Conservation (phyloP, 208 protist genomes). For the Tritrichomonas foetus region DNA sequence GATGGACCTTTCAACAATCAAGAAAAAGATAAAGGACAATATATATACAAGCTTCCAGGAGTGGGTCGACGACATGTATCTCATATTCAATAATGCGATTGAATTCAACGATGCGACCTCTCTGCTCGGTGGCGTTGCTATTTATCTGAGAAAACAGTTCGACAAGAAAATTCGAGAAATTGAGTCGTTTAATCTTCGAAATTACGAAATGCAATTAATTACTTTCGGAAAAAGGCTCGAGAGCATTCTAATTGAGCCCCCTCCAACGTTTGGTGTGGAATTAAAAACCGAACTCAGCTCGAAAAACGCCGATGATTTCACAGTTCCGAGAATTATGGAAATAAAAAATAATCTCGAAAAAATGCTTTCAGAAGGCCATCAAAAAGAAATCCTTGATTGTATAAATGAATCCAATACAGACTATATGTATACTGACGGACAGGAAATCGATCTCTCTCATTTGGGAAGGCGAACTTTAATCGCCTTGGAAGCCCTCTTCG, state of each 20-base stretch:
- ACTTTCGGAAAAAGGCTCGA: background rate
- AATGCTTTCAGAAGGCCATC: background rate
- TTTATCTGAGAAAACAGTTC: slow-evolving; percentile 1
- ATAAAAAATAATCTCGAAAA: background rate
- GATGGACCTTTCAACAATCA: slow-evolving; percentile 12
- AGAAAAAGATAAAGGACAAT: background rate
- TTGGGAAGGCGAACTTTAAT: background rate
- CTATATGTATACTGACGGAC: too few species aligned
- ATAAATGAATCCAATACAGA: background rate
- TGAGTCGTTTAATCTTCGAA: background rate
- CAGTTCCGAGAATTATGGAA: background rate
- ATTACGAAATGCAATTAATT: background rate
- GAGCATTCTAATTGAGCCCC: background rate
- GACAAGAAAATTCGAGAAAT: background rate
- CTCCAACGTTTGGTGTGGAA: background rate
- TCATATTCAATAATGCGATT: slow-evolving; percentile 11
- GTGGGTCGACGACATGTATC: slow-evolving; percentile 21
- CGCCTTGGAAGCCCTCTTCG: background rate
- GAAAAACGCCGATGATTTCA: background rate
- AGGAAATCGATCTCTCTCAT: background rate
- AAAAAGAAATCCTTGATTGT: background rate
- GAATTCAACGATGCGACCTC: background rate
- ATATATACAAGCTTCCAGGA: background rate
- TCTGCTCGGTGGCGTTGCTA: background rate
- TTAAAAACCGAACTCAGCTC: background rate